Evolutionary conservation across 1,284 basidiomycete species (phyloP).

Genomic region (Albatrellus sp.): DNA sequence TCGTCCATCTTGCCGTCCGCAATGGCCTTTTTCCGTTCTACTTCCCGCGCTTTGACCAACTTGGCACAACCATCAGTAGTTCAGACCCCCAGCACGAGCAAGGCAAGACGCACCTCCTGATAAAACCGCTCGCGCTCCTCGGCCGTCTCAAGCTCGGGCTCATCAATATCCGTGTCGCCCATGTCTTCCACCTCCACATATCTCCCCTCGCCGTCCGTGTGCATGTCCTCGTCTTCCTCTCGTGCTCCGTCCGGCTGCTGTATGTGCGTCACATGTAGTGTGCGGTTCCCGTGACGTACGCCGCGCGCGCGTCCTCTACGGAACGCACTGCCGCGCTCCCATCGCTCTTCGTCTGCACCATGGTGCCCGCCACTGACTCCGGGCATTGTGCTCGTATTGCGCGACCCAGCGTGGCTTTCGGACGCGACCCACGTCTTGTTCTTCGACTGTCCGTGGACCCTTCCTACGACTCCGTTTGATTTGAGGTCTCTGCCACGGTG

Average conservation of each 20-base stretch:
- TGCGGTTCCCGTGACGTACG: slow-evolving; percentile 9
- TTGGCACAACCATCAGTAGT: slow-evolving; percentile 15
- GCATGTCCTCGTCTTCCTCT: slow-evolving; percentile 15
- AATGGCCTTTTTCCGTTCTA: slow-evolving; percentile 70
- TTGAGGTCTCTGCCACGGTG: background rate
- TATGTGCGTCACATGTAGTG: slow-evolving; percentile 12
- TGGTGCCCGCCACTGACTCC: slow-evolving; percentile 35
- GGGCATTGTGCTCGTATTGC: slow-evolving; percentile 1
- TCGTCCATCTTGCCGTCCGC: slow-evolving; percentile 81
- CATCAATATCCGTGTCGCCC: slow-evolving; percentile 16
- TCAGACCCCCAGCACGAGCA: slow-evolving; percentile 11
- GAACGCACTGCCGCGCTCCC: slow-evolving; percentile 7
- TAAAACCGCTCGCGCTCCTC: slow-evolving; percentile 57
- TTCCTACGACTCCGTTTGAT: background rate
- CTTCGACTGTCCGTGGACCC: slow-evolving; percentile 4
- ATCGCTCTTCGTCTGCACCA: slow-evolving; percentile 30
- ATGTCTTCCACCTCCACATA: slow-evolving; percentile 9
- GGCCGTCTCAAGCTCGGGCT: slow-evolving; percentile 32
- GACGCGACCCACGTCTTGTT: slow-evolving; percentile 6
- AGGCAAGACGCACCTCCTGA: slow-evolving; percentile 46
- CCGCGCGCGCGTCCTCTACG: slow-evolving; percentile 19
- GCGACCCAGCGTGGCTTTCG: slow-evolving; percentile 1
- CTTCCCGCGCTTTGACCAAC: slow-evolving; percentile 63
- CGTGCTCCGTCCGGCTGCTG: slow-evolving; percentile 21
- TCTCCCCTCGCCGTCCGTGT: slow-evolving; percentile 15